Base-by-base conservation (phyloP, 208 protist species). In the Trypanosoma avium region DNA sequence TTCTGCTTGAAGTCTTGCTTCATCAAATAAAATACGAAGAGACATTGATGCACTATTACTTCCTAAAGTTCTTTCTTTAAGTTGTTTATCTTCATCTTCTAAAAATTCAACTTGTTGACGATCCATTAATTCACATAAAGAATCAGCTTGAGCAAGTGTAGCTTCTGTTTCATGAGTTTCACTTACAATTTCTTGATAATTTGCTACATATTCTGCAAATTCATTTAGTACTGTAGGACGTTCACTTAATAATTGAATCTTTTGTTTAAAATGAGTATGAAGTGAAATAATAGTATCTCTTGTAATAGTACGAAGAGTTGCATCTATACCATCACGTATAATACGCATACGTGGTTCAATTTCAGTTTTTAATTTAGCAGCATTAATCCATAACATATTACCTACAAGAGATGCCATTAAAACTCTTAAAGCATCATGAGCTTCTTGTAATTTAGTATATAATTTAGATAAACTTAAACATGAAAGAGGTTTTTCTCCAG, bases 91-190 rank as follows among this genome's bases (percentile, higher is more conserved):
- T 46, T 94, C 84, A 67, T 96, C 88, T 42, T 95, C 88, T 17
- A 80, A 24, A 65, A 95, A 92, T 32, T 97, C 89, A 10, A 93
- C 93, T 55, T 92, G 86, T 60, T 93, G 83, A 0, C 83, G 84
- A 47, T 97, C 88, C 86, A 97, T 95, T 50, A 97, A 67, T 10
- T 96, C 89, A 63, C 85, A 96, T 5, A 97, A 76, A 42, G 87
- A 53, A 58, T 97, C 90, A 1, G 88, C 82, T 67, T 97, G 88
- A 12, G 87, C 69, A 48, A 93, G 71, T 46, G 71, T 75, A 15
- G 67, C 66, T 12, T 95, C 88, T 24, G 75, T 91, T 52, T 81
- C 70, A 22, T 49, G 61, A 13, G 68, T 55, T 17, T 72, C 70
- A 10, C 70, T 78, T 3, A 82, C 35, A 50, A 97, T 87, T n/a